Evolutionary conservation across 2,329 filamentous ascomycete species (phyloP).

Genomic region (Ophiostoma novo-ulmi): DNA sequence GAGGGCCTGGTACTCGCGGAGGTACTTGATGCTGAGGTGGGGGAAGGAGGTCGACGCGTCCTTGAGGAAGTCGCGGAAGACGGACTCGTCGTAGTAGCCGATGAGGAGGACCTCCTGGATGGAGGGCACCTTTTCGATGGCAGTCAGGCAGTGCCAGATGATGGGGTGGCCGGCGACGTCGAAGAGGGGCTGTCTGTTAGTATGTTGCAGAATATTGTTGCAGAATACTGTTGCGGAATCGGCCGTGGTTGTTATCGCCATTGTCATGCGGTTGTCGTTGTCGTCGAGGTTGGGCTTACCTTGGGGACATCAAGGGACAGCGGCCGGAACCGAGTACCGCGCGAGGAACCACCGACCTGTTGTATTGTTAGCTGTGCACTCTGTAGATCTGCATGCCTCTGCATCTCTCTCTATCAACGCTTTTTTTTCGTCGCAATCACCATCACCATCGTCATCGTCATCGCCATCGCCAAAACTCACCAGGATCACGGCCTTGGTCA

Average conservation of each 20-base stretch:
- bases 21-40: slow-evolving; percentile 84
- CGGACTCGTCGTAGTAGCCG: slow-evolving; percentile 95
- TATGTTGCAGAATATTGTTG: neutral
- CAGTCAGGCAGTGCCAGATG: slow-evolving; percentile 94
- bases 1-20: slow-evolving; percentile 93
- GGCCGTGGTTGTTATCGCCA: neutral
- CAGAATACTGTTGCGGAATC: neutral
- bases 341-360: slow-evolving; percentile 88
- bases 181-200: slow-evolving; percentile 70
- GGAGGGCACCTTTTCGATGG: slow-evolving; percentile 81
- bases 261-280: neutral
- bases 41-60: slow-evolving; percentile 80
- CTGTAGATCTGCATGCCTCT: neutral
- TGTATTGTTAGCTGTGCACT: slow-evolving; percentile 26
- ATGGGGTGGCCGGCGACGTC: slow-evolving; percentile 97
- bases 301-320: slow-evolving; percentile 94
- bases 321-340: slow-evolving; percentile 92
- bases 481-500: slow-evolving; percentile 92
- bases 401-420: neutral
- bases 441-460: neutral
- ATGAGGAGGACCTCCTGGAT: slow-evolving; percentile 96
- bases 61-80: slow-evolving; percentile 98
- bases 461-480: slow-evolving; percentile 46
- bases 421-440: neutral
- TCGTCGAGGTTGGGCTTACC: slow-evolving; percentile 45